Evolutionary conservation across 768 basidiomycete genomes (phyloP).

Genomic region (Phylloporus sp.): DNA sequence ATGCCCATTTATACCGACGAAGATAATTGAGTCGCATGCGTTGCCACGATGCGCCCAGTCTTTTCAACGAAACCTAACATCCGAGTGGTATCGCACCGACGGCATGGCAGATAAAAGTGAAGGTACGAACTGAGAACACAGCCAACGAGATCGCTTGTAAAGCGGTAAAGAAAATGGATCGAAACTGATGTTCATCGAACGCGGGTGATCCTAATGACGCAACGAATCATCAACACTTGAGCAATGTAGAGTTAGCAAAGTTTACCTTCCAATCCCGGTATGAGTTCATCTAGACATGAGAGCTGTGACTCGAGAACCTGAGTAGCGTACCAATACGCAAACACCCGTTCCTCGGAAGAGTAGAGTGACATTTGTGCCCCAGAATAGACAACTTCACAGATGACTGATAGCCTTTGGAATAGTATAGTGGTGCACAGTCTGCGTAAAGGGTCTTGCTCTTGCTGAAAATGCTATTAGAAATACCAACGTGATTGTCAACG

Average conservation of each 20-base stretch:
- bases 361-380: slow-evolving; percentile 79
- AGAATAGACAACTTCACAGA: slow-evolving; percentile 67
- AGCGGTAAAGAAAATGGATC: slow-evolving; percentile 50
- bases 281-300: slow-evolving; percentile 46
- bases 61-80: slow-evolving; percentile 46
- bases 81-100: not conserved
- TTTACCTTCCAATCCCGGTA: slow-evolving; percentile 38
- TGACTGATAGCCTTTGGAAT: slow-evolving; percentile 54
- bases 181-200: slow-evolving; percentile 46
- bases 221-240: slow-evolving; percentile 1
- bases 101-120: not conserved
- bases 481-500: not conserved
- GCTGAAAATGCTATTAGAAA: slow-evolving; percentile 14
- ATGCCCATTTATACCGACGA: slow-evolving; percentile 79
- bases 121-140: slow-evolving; percentile 47
- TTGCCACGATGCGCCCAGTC: slow-evolving; percentile 45
- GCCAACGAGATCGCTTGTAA: slow-evolving; percentile 54
- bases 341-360: slow-evolving; percentile 58
- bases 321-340: slow-evolving; percentile 73
- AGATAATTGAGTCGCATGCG: slow-evolving; percentile 55
- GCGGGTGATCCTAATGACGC: slow-evolving; percentile 21
- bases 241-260: slow-evolving; percentile 2
- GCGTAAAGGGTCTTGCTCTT: slow-evolving; percentile 27
- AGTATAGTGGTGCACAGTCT: slow-evolving; percentile 36
- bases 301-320: slow-evolving; percentile 58